Evolutionary conservation across 2,329 filamentous ascomycete species (phyloP).

Genomic region (Chrysoporthe deuterocubensis): DNA sequence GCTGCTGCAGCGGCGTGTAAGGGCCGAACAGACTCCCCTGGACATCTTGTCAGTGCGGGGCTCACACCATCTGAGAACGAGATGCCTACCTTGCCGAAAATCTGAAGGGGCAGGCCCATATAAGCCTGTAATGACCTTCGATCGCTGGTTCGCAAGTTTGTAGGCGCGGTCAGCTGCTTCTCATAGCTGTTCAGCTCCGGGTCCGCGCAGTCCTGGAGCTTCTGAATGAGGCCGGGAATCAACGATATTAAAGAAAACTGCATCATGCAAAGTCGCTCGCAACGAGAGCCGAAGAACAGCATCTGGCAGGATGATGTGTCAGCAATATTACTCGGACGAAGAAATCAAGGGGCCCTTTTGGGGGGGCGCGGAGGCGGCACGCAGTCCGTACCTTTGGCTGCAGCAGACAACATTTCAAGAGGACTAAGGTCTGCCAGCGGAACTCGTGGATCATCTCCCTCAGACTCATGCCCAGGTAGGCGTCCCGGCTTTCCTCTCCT

Average conservation of each 20-base stretch:
- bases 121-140: conserved; percentile 87
- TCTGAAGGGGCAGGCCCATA: conserved; percentile 91
- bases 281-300: conserved; percentile 97
- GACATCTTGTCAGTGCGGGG: conserved; percentile 21
- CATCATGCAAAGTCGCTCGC: conserved; percentile 95
- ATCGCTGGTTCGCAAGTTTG: conserved; percentile 89
- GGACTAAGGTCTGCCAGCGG: conserved; percentile 88
- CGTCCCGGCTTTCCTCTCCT: conserved; percentile 76
- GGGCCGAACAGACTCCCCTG: conserved; percentile 93
- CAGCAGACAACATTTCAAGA: conserved; percentile 90
- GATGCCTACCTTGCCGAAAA: conserved; percentile 79
- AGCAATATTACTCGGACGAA: background rate
- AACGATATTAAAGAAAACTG: conserved; percentile 96
- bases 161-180: conserved; percentile 73
- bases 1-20: conserved; percentile 93
- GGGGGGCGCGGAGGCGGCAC: background rate
- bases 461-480: conserved; percentile 86
- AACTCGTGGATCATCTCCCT: conserved; percentile 93
- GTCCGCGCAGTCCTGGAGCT: conserved; percentile 92
- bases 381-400: conserved; percentile 78
- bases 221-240: conserved; percentile 88
- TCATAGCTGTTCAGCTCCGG: conserved; percentile 89
- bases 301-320: conserved; percentile 61
- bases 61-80: conserved; percentile 15
- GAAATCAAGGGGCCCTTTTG: too few species aligned